These are phyloP conservation scores for Sanghuangporus weigelae DNA, from an alignment of 1,284 basidiomycete species.

Conservation along the genomic window DNA sequence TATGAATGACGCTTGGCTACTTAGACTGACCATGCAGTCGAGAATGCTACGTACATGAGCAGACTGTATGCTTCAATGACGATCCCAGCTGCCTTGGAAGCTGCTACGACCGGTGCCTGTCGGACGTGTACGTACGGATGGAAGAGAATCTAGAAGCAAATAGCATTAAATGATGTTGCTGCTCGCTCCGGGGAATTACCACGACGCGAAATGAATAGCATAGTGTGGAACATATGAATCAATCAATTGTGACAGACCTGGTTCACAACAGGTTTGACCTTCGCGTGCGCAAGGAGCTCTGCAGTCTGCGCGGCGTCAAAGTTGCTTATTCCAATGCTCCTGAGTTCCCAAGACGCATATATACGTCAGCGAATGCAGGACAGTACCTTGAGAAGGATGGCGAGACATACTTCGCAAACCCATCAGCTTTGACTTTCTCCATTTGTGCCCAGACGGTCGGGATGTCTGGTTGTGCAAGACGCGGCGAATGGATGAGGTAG, in stretches of 20 bases:
- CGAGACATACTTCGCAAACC: slow-evolving; percentile 46
- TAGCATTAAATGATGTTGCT: slow-evolving; percentile 16
- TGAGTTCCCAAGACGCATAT: slow-evolving; percentile 22
- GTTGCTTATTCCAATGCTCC: slow-evolving; percentile 77
- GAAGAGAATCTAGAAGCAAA: slow-evolving; percentile 46
- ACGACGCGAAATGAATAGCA: background rate
- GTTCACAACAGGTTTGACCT: slow-evolving; percentile 63
- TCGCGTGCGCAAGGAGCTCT: slow-evolving; percentile 48
- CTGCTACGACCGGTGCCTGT: slow-evolving; percentile 53
- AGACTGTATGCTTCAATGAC: slow-evolving; percentile 68
- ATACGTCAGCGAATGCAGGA: background rate
- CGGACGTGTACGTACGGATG: slow-evolving; percentile 64
- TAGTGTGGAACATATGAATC: background rate
- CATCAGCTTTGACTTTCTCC: slow-evolving; percentile 51
- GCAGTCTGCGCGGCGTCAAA: slow-evolving; percentile 54
- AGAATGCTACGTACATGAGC: slow-evolving; percentile 40
- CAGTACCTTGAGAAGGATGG: background rate
- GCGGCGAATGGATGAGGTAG: slow-evolving; percentile 62
- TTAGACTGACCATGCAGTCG: background rate
- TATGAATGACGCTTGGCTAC: background rate
- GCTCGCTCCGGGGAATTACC: background rate
- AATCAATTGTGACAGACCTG: no score
- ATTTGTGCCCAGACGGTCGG: slow-evolving; percentile 57
- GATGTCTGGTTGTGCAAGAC: slow-evolving; percentile 45
- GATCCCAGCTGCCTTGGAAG: slow-evolving; percentile 51